Conservation (phyloP, 1,284 basidiomycete species). For the Apiotrichum brassicae region DNA sequence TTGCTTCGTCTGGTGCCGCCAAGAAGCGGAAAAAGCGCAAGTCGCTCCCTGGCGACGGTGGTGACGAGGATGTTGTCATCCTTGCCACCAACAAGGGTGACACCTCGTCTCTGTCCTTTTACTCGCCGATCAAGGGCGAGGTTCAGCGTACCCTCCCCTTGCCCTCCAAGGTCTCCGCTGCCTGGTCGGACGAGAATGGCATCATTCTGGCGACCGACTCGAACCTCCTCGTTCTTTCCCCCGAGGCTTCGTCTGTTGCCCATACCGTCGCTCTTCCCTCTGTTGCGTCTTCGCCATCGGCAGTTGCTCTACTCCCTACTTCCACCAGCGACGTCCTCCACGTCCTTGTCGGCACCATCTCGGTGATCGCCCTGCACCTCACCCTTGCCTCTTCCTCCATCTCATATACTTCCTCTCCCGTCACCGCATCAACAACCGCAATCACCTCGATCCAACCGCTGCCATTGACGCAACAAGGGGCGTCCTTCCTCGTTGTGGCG, state of each 20-base stretch:
- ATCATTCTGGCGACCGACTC: conserved; percentile 27
- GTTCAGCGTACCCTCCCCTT: conserved; percentile 28
- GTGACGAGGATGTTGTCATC: conserved; percentile 33
- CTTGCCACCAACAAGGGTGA: conserved; percentile 32
- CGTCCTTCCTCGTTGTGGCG: conserved; percentile 61
- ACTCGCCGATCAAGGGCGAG: conserved; percentile 29
- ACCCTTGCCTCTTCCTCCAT: conserved; percentile 26
- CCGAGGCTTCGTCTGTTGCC: conserved; percentile 27
- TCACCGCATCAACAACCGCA: conserved; percentile 41
- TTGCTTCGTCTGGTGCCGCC: conserved; percentile 19
- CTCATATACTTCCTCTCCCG: conserved; percentile 30
- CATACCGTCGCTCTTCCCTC: conserved; percentile 32
- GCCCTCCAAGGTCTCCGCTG: conserved; percentile 28
- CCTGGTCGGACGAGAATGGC: conserved; percentile 31
- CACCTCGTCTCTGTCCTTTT: conserved; percentile 23
- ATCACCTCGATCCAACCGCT: conserved; percentile 37
- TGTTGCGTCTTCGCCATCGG: conserved; percentile 23
- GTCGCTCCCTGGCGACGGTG: conserved; percentile 16
- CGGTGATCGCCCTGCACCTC: conserved; percentile 31
- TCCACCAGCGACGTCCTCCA: conserved; percentile 31
- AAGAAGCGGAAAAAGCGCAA: conserved; percentile 32
- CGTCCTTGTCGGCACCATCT: conserved; percentile 29
- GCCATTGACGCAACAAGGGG: conserved; percentile 28
- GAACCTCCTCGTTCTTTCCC: conserved; percentile 32
- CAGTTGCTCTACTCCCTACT: conserved; percentile 32